Evolutionary conservation across 2,329 filamentous ascomycete species (phyloP).

Genomic region (Rutstroemia sp.): DNA sequence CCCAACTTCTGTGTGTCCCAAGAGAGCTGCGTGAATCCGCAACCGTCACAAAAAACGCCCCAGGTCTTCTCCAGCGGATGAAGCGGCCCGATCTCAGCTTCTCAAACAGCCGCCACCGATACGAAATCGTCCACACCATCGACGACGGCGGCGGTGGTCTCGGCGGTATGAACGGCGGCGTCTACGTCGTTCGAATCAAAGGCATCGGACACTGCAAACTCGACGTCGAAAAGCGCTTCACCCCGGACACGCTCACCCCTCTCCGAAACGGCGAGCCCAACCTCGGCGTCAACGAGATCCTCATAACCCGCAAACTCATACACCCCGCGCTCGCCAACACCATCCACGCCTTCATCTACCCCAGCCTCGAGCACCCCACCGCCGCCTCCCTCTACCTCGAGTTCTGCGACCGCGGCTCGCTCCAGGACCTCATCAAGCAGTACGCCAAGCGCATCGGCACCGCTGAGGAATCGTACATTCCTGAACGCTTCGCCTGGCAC

Average conservation of each 20-base stretch:
- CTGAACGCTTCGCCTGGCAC: constrained; percentile 26
- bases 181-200: constrained; percentile 20
- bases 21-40: constrained; percentile 7
- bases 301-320: constrained; percentile 18
- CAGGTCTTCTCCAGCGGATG: background rate
- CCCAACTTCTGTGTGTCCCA: background rate
- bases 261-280: background rate
- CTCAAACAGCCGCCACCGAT: constrained; percentile 14
- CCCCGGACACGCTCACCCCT: background rate
- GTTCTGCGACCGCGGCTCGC: constrained; percentile 25
- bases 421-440: constrained; percentile 18
- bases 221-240: constrained; percentile 19
- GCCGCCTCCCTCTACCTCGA: constrained; percentile 23
- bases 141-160: constrained; percentile 17
- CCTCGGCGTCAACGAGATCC: constrained; percentile 14
- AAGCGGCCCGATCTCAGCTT: background rate
- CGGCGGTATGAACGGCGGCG: constrained; percentile 27
- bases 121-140: constrained; percentile 20
- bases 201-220: constrained; percentile 3
- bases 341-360: constrained; percentile 16
- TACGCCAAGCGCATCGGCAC: constrained; percentile 11
- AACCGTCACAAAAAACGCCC: constrained; percentile 4
- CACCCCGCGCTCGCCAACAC: constrained; percentile 21
- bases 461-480: constrained; percentile 6
- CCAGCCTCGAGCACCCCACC: background rate